A percentile compares a stretch with the other conserved stretches of the same genome.
Evolutionary conservation across 2,329 filamentous ascomycete species (phyloP).

Genomic region (Sclerotiophoma versabilis): DNA sequence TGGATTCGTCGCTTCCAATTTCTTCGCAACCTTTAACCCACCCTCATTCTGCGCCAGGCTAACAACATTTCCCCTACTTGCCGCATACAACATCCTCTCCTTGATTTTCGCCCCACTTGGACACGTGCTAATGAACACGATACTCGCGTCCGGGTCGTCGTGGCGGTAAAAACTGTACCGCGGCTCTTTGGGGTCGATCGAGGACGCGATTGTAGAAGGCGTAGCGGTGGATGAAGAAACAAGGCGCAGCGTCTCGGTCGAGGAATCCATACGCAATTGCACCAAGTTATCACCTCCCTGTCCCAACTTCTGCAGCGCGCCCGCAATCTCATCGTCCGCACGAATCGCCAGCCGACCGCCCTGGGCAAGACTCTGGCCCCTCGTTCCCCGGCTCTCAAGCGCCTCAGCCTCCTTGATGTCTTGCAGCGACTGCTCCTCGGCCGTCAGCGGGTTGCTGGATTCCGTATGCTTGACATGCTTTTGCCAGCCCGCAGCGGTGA

Average conservation of each 20-base stretch:
- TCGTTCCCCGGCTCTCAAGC: constrained; percentile 74
- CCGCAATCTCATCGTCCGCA: constrained; percentile 68
- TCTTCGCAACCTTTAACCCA: constrained; percentile 72
- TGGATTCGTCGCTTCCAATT: constrained; percentile 69
- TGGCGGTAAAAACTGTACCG: constrained; percentile 81
- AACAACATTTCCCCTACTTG: constrained; percentile 66
- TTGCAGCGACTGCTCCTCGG: constrained; percentile 75
- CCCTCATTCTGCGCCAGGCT: constrained; percentile 70
- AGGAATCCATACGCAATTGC: constrained; percentile 76
- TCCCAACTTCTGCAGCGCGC: constrained; percentile 67
- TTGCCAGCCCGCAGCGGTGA: constrained; percentile 73
- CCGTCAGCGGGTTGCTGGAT: constrained; percentile 72
- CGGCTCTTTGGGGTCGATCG: constrained; percentile 73
- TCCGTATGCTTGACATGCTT: constrained; percentile 73
- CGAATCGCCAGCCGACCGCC: constrained; percentile 56
- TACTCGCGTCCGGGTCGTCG: constrained; percentile 62
- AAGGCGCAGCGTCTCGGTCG: constrained; percentile 73
- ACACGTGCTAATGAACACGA: constrained; percentile 86
- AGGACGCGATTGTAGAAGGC: constrained; percentile 64
- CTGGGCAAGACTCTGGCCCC: constrained; percentile 52
- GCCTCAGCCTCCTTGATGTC: constrained; percentile 79
- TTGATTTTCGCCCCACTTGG: constrained; percentile 77
- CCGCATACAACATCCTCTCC: constrained; percentile 84
- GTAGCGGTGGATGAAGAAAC: constrained; percentile 61
- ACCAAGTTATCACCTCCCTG: constrained; percentile 62